Base-by-base conservation (phyloP, 345 rosid genomes). In the Citrus glauca region DNA sequence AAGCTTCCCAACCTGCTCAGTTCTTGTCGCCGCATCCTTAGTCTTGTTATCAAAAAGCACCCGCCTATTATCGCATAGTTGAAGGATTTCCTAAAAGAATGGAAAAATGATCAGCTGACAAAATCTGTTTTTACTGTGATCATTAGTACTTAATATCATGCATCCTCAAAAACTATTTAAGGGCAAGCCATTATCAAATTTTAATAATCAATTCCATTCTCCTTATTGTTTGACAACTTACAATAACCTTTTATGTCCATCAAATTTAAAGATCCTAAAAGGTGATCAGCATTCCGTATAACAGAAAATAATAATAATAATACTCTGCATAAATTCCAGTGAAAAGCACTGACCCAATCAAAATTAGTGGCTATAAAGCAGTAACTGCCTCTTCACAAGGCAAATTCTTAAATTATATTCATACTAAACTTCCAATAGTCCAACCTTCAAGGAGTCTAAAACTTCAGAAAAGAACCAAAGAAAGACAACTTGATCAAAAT, bases 31-130 rank as follows among this genome's bases (percentile, higher is more conserved):
- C 76, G 82, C 89, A 77, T 93, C 85, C 64, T 75, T 82, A 27
- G 94, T 92, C 88, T 92, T 95, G 91, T 95, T 95, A 81, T 95
- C 89, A 80, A 95, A 95, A 80, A 91, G 88, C 45, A 92, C 90
- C 55, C 24, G 24, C 2, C 98, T 73, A 69, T 93, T 89, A 77
- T 83, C 79, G 81, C 98, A 92, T 25, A 86, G 77, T 5, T 48
- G 71, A 24, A 92, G 87, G 78, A 95, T 84, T 28, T 92, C 97
- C 99, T 95, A 77, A 59, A 79, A 8, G 50, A 60, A n/a, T 28
- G 10, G 13, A 9, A 64, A 56, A 74, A 20, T 9, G 22, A 10
- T 66, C 25, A 7, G 45, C 25, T 11, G 7, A 17, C 13, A 66
- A 66, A 65, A 33, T 32, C 7, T 14, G 4, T 1, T 4, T 13